Evolutionary conservation across 2,329 filamentous ascomycete genomes (phyloP).

Genomic region (Colletotrichum lentis): DNA sequence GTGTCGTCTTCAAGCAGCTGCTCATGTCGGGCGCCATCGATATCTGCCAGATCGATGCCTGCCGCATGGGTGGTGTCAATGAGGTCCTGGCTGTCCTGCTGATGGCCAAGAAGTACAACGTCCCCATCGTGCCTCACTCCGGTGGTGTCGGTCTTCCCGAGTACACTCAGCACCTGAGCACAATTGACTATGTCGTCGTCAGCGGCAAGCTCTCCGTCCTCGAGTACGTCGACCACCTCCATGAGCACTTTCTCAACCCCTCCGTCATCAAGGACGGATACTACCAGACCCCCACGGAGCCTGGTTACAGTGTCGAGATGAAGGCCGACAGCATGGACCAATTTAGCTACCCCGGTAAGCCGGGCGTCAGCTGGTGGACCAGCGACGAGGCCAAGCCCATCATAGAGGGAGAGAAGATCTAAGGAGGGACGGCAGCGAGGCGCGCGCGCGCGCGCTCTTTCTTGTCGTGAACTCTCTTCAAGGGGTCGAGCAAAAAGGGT

Average conservation of each 20-base stretch:
- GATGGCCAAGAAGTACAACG: constrained; percentile 79
- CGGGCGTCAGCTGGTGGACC: constrained; percentile 86
- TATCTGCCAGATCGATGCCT: constrained; percentile 89
- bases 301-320: constrained; percentile 95
- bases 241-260: constrained; percentile 91
- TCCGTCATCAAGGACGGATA: constrained; percentile 83
- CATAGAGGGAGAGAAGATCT: constrained; percentile 68
- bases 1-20: constrained; percentile 93
- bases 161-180: constrained; percentile 92
- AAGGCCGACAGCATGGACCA: constrained; percentile 84
- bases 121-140: constrained; percentile 88
- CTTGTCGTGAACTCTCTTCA: not conserved
- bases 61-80: constrained; percentile 88
- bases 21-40: constrained; percentile 82
- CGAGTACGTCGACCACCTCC: constrained; percentile 92
- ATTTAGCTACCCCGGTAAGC: constrained; percentile 78
- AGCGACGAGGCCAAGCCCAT: constrained; percentile 80
- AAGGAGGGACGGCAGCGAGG: constrained; percentile 28
- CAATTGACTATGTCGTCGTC: constrained; percentile 91
- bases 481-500: constrained; percentile 30
- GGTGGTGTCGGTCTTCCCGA: constrained; percentile 91
- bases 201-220: constrained; percentile 81
- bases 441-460: not conserved
- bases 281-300: constrained; percentile 83
- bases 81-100: constrained; percentile 90